phyloP scores from a whole-genome alignment of 2,329 filamentous ascomycete genomes.

The Colletotrichum magnum region DNA sequence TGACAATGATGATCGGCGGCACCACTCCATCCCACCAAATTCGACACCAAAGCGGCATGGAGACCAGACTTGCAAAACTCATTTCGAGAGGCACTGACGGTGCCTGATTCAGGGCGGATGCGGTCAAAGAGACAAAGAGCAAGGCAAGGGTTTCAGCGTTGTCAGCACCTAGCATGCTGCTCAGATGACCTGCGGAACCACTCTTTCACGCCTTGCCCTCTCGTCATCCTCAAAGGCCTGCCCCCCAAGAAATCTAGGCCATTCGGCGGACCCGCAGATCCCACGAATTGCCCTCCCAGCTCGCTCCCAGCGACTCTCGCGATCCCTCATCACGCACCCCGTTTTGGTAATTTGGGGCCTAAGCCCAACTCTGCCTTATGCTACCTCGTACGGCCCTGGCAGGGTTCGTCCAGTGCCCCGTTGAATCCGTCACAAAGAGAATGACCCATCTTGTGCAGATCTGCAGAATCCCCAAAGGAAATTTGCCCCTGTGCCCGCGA shows the following conservation, averaged over 20 bases:
- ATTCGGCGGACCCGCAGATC: conserved; percentile 6
- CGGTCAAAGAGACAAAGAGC: conserved; percentile 34
- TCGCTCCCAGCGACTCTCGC: neutral
- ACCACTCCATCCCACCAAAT: conserved; percentile 34
- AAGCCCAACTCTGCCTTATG: conserved; percentile 8
- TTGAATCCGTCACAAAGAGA: conserved; percentile 14
- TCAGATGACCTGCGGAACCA: conserved; percentile 24
- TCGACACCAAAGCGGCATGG: conserved; percentile 32
- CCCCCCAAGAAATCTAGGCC: conserved; percentile 8
- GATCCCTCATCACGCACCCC: neutral
- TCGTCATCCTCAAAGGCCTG: conserved; percentile 16
- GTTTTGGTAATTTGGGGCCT: neutral
- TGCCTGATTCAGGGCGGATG: conserved; percentile 17
- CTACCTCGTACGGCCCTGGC: conserved; percentile 4
- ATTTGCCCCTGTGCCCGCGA: neutral
- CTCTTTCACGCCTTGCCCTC: conserved; percentile 6
- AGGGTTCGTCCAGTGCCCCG: conserved; percentile 7
- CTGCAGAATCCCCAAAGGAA: conserved; percentile 6
- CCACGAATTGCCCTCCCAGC: conserved; percentile 3
- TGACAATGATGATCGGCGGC: conserved; percentile 38
- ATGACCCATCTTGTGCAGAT: conserved; percentile 17
- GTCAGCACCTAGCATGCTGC: conserved; percentile 1
- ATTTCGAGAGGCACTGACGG: conserved; percentile 20
- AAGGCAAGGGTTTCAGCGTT: conserved; percentile 15
- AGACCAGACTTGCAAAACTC: conserved; percentile 14